Evolutionary conservation across 2,329 filamentous ascomycete species (phyloP), one percentile per base, ranked within the genome.

Genomic region (Calonectria naviculata): DNA sequence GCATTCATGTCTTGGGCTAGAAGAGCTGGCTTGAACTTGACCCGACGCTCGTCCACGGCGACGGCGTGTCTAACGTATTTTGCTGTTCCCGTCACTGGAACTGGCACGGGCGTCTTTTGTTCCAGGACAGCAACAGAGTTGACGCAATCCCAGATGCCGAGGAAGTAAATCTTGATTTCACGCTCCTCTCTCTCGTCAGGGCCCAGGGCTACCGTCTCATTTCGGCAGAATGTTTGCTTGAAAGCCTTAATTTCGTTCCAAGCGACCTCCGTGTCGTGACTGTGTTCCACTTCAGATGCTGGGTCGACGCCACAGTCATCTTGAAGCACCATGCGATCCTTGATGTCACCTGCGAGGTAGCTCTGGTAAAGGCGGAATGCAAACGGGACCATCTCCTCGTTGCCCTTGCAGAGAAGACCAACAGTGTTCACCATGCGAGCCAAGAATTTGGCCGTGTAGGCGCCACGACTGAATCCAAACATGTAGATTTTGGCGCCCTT

Each of bases 141-240:
- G 47, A 90, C 88, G 70, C 85, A 87, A 74, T 90, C 88, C 81
- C 87, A 89, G 47, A 89, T 82, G 1, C 88, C 88, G n/a, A 89
- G 85, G 78, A 89, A 89, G 76, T 87, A 86, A 8, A 89, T 84
- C 52, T 85, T 85, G 61, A 88, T 85, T 52, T 85, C 31, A 7
- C 21, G 52, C 7, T 58, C 34, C 21, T 38, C 13, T 38, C 31
- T 84, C 21, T 79, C 77, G 46, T 80, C 76, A 0, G 58, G 74
- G 38, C 73, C 73, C 46, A 69, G 49, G 52, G 73, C 62, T 26
- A 67, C 63, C 54, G 70, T 75, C 61, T 83, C 81, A 42, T 82
- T 81, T 26, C 85, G 84, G 73, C 86, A 88, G 69, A 89, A 88
- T 0, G 86, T 88, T 26, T 82, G 81, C 60, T 84, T 85, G 67